phyloP scores from a whole-genome alignment of 371 early-diverging fungal species.

The Apophysomyces elegans region DNA sequence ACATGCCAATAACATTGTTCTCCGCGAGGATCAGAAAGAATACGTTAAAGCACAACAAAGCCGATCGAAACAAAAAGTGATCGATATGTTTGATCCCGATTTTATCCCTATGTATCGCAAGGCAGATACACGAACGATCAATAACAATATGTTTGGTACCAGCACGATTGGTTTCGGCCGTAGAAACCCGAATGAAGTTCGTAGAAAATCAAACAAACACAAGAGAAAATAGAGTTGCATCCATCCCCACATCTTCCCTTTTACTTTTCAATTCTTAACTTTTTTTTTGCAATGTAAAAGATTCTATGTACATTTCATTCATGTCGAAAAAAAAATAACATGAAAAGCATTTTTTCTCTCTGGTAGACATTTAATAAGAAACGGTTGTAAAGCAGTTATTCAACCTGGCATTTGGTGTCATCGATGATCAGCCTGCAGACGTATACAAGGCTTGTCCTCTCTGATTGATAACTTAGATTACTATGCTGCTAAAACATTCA shows the following conservation, averaged over 20 bases:
- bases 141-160: constrained; percentile 68
- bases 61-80: constrained; percentile 56
- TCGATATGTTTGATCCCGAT: constrained; percentile 80
- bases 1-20: constrained; percentile 75
- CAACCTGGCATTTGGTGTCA: too few relatives aligned
- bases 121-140: constrained; percentile 41
- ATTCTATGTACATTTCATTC: too few relatives aligned
- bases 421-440: too few relatives aligned
- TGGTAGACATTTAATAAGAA: too few relatives aligned
- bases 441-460: too few relatives aligned
- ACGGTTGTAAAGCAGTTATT: too few relatives aligned
- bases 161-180: constrained; percentile 85
- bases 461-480: too few relatives aligned
- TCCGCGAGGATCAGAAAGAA: constrained; percentile 93
- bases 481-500: too few relatives aligned
- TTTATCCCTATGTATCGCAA: constrained; percentile 70
- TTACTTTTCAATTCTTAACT: neutral
- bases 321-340: too few relatives aligned
- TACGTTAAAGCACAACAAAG: constrained; percentile 65
- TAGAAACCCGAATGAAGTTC: constrained; percentile 84
- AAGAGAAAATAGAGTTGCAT: constrained; percentile 35
- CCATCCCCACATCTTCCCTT: neutral
- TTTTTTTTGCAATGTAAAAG: too few relatives aligned
- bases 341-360: too few relatives aligned
- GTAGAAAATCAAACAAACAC: constrained; percentile 58